phyloP scores from a whole-genome alignment of 108 stramenopile species.

The Halocafeteria seosinensis region DNA sequence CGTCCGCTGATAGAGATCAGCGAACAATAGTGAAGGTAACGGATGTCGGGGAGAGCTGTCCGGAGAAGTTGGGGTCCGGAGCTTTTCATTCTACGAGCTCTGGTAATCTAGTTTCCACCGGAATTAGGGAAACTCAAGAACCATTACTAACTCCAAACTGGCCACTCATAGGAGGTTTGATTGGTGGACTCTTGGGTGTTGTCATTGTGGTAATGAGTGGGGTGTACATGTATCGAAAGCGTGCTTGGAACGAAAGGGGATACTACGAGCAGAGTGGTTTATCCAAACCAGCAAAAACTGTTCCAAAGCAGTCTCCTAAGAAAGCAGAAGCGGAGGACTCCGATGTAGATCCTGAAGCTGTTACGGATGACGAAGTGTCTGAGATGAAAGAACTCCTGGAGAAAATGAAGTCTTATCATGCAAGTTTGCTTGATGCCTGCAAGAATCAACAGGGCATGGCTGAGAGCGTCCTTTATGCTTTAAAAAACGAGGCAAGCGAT shows the following conservation, averaged over 20 bases:
- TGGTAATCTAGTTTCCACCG: slow-evolving; percentile 21
- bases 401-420: no score
- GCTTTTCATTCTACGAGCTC: neutral
- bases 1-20: slow-evolving; percentile 11
- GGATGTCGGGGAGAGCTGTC: slow-evolving; percentile 21
- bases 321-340: no score
- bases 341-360: no score
- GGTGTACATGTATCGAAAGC: neutral
- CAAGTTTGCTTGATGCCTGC: no score
- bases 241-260: neutral
- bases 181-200: neutral
- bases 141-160: slow-evolving; percentile 21
- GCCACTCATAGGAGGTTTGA: slow-evolving; percentile 37
- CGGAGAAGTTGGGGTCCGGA: slow-evolving; percentile 23
- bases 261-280: no score
- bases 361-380: no score
- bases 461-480: no score
- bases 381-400: no score
- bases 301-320: no score
- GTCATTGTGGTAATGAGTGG: neutral
- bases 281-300: no score
- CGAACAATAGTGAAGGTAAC: slow-evolving; percentile 30
- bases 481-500: no score
- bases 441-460: no score
- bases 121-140: slow-evolving; percentile 9